Evolutionary conservation across 257 asterid species (phyloP).

Genomic region (Fraxinus cuspidata): DNA sequence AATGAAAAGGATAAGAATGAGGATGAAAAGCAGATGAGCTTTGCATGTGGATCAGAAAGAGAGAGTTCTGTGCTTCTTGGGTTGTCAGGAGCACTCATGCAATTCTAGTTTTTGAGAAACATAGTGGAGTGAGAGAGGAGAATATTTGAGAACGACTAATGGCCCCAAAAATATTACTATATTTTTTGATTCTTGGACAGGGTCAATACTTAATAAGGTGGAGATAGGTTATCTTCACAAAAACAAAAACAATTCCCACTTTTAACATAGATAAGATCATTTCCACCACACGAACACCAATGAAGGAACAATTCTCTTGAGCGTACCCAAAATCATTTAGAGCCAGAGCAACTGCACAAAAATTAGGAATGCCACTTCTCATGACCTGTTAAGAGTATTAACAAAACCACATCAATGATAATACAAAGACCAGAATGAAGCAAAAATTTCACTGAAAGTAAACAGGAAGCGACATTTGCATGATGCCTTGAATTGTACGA

Average conservation of each 20-base stretch:
- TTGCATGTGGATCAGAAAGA: background rate
- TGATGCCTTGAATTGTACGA: background rate
- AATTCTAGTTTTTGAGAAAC: background rate
- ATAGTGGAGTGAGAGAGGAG: background rate
- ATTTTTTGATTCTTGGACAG: background rate
- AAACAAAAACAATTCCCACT: background rate
- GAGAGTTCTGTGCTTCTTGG: background rate
- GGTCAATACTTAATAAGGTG: background rate
- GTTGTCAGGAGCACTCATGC: background rate
- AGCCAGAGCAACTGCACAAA: constrained; percentile 54
- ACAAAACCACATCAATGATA: constrained; percentile 20
- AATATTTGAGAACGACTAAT: background rate
- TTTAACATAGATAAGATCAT: background rate
- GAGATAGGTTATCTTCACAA: background rate
- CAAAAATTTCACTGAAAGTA: constrained; percentile 12
- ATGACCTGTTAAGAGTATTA: constrained; percentile 62
- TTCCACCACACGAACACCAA: background rate
- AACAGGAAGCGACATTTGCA: background rate
- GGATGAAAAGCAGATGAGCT: background rate
- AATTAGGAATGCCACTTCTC: constrained; percentile 96
- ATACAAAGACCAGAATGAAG: background rate
- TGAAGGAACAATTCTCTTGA: constrained; percentile 23
- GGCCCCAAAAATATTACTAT: background rate
- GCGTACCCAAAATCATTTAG: constrained; percentile 41
- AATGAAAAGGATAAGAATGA: background rate